Percentiles rank a stretch among this genome's conserved stretches.
Conservation (phyloP, 345 rosid genomes). For the Hirschfeldia incana region DNA sequence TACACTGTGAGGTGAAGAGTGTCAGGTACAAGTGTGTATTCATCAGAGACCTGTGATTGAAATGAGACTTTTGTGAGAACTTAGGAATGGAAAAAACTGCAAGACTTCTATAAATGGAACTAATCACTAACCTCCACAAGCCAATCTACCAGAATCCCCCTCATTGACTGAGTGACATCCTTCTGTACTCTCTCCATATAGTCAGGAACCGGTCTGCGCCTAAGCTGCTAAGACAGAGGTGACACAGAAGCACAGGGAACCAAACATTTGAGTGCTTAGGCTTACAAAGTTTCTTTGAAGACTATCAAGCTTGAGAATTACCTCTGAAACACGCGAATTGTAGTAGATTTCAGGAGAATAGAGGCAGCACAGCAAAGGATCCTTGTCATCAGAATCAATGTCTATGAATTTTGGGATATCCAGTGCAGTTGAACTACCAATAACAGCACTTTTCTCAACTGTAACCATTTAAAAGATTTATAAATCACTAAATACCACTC, state of each 20-base stretch:
- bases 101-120: slow-evolving; percentile 1
- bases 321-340: slow-evolving; percentile 84
- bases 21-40: slow-evolving; percentile 81
- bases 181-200: slow-evolving; percentile 76
- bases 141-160: slow-evolving; percentile 94
- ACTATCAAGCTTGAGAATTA: slow-evolving; percentile 34
- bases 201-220: slow-evolving; percentile 55
- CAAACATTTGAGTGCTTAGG: not conserved
- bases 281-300: not conserved
- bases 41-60: slow-evolving; percentile 82
- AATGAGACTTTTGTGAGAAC: slow-evolving; percentile 15
- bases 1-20: slow-evolving; percentile 83
- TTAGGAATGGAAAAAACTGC: not conserved
- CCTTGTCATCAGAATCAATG: slow-evolving; percentile 67
- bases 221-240: slow-evolving; percentile 53
- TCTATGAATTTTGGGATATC: slow-evolving; percentile 48
- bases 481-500: not conserved
- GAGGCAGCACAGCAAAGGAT: slow-evolving; percentile 72
- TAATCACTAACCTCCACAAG: slow-evolving; percentile 82
- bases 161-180: slow-evolving; percentile 80
- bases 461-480: slow-evolving; percentile 31
- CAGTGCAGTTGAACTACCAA: slow-evolving; percentile 33
- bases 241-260: slow-evolving; percentile 7
- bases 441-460: slow-evolving; percentile 44
- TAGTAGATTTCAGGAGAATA: slow-evolving; percentile 73